Conservation (phyloP, 345 rosid species). For the Citrus sinensis region DVS_A1.0 CM039163.1:260501-261000, state of each 20-base stretch:
- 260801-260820: slow-evolving; percentile 75
- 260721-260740: slow-evolving; percentile 64
- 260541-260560: slow-evolving; percentile 39
- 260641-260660: slow-evolving; percentile 82
- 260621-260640: slow-evolving; percentile 82
- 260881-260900: slow-evolving; percentile 80
- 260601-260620: slow-evolving; percentile 73
- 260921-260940: slow-evolving; percentile 59
- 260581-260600: slow-evolving; percentile 75
- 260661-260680: slow-evolving; percentile 69
- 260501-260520: not conserved
- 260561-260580: slow-evolving; percentile 92
- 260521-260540: not conserved
- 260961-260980: slow-evolving; percentile 64
- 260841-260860: slow-evolving; percentile 69
- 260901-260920: slow-evolving; percentile 60
- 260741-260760: slow-evolving; percentile 61
- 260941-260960: slow-evolving; percentile 82
- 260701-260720: slow-evolving; percentile 77
- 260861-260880: slow-evolving; percentile 53
- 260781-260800: slow-evolving; percentile 72
- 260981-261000: slow-evolving; percentile 87
- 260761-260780: slow-evolving; percentile 60
- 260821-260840: slow-evolving; percentile 87
- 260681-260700: slow-evolving; percentile 71